Conservation (phyloP, 2,329 filamentous ascomycete species). For the Cladosporium sp. region DNA sequence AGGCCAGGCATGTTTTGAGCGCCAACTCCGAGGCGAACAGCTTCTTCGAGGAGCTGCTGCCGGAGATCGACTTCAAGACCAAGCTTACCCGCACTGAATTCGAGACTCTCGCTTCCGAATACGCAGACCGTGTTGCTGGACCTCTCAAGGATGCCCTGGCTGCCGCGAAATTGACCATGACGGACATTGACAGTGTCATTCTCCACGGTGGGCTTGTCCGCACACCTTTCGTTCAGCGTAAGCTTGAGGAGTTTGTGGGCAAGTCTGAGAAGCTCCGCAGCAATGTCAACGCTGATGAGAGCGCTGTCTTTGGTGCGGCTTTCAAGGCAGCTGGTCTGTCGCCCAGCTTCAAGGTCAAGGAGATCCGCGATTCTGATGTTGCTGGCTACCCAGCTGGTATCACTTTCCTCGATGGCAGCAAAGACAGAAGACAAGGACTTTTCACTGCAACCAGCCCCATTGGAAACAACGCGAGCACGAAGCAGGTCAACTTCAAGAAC, state of each 20-base stretch:
- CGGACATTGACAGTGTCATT: slow-evolving; percentile 83
- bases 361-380: slow-evolving; percentile 79
- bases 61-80: slow-evolving; percentile 91
- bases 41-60: slow-evolving; percentile 83
- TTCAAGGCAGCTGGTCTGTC: slow-evolving; percentile 91
- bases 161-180: slow-evolving; percentile 66
- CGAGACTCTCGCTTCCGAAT: slow-evolving; percentile 67
- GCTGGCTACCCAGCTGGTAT: slow-evolving; percentile 70
- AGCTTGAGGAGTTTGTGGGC: slow-evolving; percentile 72
- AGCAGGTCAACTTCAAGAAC: slow-evolving; percentile 81
- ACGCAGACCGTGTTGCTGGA: slow-evolving; percentile 63
- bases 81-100: slow-evolving; percentile 78
- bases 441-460: slow-evolving; percentile 75
- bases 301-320: slow-evolving; percentile 90
- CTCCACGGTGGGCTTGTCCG: slow-evolving; percentile 86
- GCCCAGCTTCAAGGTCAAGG: slow-evolving; percentile 95
- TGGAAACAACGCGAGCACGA: slow-evolving; percentile 57
- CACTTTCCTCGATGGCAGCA: slow-evolving; percentile 63
- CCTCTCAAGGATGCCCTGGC: slow-evolving; percentile 73
- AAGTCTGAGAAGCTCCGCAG: slow-evolving; percentile 74
- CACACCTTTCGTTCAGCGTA: slow-evolving; percentile 90
- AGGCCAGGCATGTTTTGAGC: slow-evolving; percentile 81
- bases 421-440: slow-evolving; percentile 73
- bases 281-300: slow-evolving; percentile 96
- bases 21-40: slow-evolving; percentile 79